Percentiles rank a stretch among this genome's conserved stretches.
Conservation (phyloP, 192 early-diverging fungal species). For the Rhizophagus prolifer region DNA sequence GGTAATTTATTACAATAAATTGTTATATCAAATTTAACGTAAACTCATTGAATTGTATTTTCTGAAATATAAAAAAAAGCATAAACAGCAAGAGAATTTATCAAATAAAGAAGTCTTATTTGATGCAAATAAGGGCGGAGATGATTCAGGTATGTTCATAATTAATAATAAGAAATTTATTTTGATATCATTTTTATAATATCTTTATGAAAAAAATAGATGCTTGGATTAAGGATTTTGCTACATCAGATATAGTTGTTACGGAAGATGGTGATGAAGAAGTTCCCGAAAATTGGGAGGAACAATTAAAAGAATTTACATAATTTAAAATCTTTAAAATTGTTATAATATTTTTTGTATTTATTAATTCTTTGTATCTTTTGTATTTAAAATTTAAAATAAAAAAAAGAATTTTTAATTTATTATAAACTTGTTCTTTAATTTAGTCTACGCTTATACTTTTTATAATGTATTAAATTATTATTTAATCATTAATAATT, state of each 20-base stretch:
- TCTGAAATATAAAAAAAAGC: neutral
- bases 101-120: constrained; percentile 36
- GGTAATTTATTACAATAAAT: neutral
- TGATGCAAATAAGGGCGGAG: constrained; percentile 41
- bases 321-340: neutral
- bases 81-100: neutral
- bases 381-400: too few relatives aligned
- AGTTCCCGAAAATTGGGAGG: constrained; percentile 42
- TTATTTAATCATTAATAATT: too few relatives aligned
- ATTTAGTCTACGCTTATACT: too few relatives aligned
- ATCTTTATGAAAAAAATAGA: constrained; percentile 27
- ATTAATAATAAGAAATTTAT: neutral
- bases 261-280: constrained; percentile 40
- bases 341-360: too few relatives aligned
- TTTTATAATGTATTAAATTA: too few relatives aligned
- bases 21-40: neutral
- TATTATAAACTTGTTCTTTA: too few relatives aligned
- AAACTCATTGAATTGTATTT: neutral
- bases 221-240: constrained; percentile 43
- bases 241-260: constrained; percentile 17
- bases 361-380: too few relatives aligned
- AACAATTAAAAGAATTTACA: constrained; percentile 38
- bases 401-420: too few relatives aligned
- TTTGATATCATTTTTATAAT: constrained; percentile 1
- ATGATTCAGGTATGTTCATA: constrained; percentile 37